A percentile compares a stretch with the other conserved stretches of the same genome.
Conservation (phyloP, 495 filamentous ascomycete species). For the Bacidia rubella region DNA sequence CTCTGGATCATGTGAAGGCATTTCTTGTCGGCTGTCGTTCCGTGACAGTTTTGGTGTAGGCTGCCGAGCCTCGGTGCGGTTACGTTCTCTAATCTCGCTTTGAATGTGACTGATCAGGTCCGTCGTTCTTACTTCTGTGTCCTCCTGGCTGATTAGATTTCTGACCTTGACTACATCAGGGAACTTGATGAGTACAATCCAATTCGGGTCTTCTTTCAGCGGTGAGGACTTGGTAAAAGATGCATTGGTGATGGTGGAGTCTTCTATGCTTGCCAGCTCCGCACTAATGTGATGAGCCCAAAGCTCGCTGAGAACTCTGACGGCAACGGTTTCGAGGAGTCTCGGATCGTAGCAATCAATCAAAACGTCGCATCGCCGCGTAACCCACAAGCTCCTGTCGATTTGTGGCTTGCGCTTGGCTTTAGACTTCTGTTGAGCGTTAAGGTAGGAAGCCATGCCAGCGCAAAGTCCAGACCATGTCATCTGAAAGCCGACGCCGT, state of each 20-base stretch:
- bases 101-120: conserved; percentile 75
- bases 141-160: conserved; percentile 62
- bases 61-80: conserved; percentile 43
- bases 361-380: conserved; percentile 58
- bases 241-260: neutral
- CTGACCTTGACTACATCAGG: conserved; percentile 62
- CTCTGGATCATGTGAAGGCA: conserved; percentile 32
- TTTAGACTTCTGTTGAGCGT: conserved; percentile 43
- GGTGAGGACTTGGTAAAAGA: conserved; percentile 48
- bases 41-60: conserved; percentile 28
- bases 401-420: conserved; percentile 51
- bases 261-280: conserved; percentile 61
- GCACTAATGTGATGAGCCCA: conserved; percentile 78
- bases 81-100: conserved; percentile 67
- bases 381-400: conserved; percentile 24
- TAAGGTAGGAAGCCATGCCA: conserved; percentile 52
- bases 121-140: conserved; percentile 58
- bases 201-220: conserved; percentile 61
- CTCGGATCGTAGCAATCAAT: conserved; percentile 73
- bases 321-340: conserved; percentile 56
- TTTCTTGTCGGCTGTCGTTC: conserved; percentile 29
- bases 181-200: conserved; percentile 52
- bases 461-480: conserved; percentile 69
- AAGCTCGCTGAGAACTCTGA: conserved; percentile 63
- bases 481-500: conserved; percentile 86